These are phyloP conservation scores for Chalaropsis ovoidea DNA, from an alignment of 2,329 filamentous ascomycete genomes.

Conservation along the genomic window DNA sequence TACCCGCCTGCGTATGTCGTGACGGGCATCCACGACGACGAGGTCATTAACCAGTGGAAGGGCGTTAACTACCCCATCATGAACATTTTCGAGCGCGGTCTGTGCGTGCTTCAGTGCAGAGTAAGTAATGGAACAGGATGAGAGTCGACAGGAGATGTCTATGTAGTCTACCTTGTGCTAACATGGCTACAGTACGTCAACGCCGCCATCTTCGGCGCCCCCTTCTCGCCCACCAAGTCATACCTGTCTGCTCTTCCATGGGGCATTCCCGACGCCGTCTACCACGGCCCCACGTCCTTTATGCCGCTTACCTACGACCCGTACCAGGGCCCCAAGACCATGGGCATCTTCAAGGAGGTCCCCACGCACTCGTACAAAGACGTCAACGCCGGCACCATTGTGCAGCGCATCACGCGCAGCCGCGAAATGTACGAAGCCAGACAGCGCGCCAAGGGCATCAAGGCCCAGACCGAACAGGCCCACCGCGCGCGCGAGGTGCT, in stretches of 20 bases:
- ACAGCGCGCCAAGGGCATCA: constrained; percentile 81
- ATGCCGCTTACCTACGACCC: constrained; percentile 72
- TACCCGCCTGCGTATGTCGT: constrained; percentile 81
- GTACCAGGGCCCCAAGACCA: constrained; percentile 66
- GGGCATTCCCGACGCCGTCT: constrained; percentile 67
- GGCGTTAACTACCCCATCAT: constrained; percentile 98
- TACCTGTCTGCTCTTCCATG: constrained; percentile 69
- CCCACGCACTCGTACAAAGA: constrained; percentile 67
- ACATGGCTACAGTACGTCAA: constrained; percentile 59
- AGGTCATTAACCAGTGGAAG: constrained; percentile 93
- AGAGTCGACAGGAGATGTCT: no score
- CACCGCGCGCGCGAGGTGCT: constrained; percentile 52
- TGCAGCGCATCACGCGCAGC: constrained; percentile 78
- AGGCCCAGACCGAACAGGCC: constrained; percentile 64
- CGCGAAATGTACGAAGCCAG: constrained; percentile 81
- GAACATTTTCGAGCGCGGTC: constrained; percentile 93
- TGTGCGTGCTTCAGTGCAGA: constrained; percentile 91
- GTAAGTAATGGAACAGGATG: no score
- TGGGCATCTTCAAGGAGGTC: constrained; percentile 78
- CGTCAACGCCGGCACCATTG: constrained; percentile 88
- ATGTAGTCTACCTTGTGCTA: constrained; percentile 26
- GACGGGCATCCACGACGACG: constrained; percentile 86
- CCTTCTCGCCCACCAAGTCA: constrained; percentile 68
- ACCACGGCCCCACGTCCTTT: constrained; percentile 92
- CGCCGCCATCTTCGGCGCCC: constrained; percentile 78